A percentile compares a stretch with the other conserved stretches of the same genome.
phyloP scores from a whole-genome alignment of 2,329 filamentous ascomycete genomes.

The Eutypa lata region DNA sequence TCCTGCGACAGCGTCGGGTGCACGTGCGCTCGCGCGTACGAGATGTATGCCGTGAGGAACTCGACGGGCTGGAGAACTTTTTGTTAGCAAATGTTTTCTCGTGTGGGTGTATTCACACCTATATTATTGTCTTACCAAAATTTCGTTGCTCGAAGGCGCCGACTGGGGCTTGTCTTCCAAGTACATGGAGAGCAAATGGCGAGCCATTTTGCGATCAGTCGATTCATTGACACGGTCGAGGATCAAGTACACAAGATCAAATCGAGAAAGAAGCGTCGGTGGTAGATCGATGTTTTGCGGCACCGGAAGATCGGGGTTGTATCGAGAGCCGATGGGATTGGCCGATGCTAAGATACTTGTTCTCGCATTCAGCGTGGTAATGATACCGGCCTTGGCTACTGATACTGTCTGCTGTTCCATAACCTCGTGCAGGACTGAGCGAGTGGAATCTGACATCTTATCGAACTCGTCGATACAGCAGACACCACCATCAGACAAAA shows the following conservation, averaged over 20 bases:
- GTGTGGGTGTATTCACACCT: neutral
- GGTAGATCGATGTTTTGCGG: constrained; percentile 98
- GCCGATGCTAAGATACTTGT: constrained; percentile 95
- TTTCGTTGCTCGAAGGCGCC: constrained; percentile 68
- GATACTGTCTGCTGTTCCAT: constrained; percentile 88
- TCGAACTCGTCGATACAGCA: constrained; percentile 86
- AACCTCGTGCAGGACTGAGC: constrained; percentile 81
- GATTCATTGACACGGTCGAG: constrained; percentile 91
- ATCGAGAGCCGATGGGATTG: constrained; percentile 96
- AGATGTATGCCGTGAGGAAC: constrained; percentile 95
- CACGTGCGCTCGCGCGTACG: constrained; percentile 83
- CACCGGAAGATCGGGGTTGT: constrained; percentile 92
- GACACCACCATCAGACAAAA: constrained; percentile 77
- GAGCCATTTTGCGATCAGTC: constrained; percentile 80
- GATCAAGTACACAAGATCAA: constrained; percentile 95
- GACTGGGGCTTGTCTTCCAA: constrained; percentile 91
- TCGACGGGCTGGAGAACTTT: constrained; percentile 67
- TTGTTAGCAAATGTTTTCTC: constrained; percentile 22
- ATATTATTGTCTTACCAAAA: constrained; percentile 61
- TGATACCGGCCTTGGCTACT: constrained; percentile 88
- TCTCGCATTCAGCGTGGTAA: constrained; percentile 91
- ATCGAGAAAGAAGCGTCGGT: constrained; percentile 89
- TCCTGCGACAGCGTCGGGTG: constrained; percentile 78
- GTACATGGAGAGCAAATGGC: constrained; percentile 94
- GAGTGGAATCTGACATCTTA: constrained; percentile 78